Base-by-base conservation (phyloP, 78 protist genomes). In the Cavenderia fasciculata region DNA sequence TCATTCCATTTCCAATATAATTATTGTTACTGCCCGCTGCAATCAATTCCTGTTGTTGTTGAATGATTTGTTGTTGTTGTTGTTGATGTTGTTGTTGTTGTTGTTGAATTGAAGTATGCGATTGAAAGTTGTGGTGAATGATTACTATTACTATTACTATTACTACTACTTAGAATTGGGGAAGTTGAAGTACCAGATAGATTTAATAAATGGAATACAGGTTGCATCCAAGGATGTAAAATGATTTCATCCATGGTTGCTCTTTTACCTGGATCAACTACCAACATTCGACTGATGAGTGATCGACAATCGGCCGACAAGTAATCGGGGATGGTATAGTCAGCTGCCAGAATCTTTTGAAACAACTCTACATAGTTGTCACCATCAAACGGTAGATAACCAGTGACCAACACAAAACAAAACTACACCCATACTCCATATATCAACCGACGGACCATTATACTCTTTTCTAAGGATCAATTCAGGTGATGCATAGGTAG, bases 321-420 rank as follows among this genome's bases (percentile, higher is more conserved):
- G 51, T 57, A 84, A 21, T 69, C 44, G 5, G 96, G 96, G 4
- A 94, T 46, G 2, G 69, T 18, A 61, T 92, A 96, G 33, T 88
- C 77, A 10, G 94, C 97, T 3, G 70, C 91, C 16, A 96, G 70
- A 23, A 98, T 97, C 75, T 96, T 96, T 69, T 93, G 94, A 85
- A 97, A 97, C 25, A 99, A 96, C 7, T 94, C 96, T 2, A 95
- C 92, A 41, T 98, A 94, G 79, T 87, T 88, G 3, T 95, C 95
- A 18, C 98, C 99, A 68, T 99, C 99, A 52, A 99, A 99, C 11
- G 99, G 99, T 41, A 99, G 95, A 27, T 85, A 43, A 7, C 99
- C 99, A 56, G 99, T 93, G 21, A 98, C 96, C 29, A 99, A 70
- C 12, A 98, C 99, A 77, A 96, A n/a, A 99, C 19, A 99, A 87